A percentile compares a stretch with the other conserved stretches of the same genome.
Conservation (phyloP, 177 flowering plant species). For the Vitis hybrid region DNA sequence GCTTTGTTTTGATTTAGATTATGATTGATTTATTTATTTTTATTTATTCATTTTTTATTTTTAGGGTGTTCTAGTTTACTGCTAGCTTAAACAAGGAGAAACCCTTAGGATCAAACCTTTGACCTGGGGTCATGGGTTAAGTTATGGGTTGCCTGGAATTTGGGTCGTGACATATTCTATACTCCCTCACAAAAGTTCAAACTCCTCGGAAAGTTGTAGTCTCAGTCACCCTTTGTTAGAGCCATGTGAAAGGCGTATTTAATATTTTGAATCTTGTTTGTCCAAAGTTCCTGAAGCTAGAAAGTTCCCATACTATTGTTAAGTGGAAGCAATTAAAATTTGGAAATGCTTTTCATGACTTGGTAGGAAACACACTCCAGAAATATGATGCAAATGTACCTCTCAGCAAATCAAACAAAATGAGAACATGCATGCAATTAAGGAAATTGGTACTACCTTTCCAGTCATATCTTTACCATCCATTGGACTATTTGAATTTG, state of each 20-base stretch:
- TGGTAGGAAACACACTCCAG: conserved; percentile 64
- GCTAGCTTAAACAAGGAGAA: too few species aligned
- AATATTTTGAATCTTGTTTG: conserved; percentile 82
- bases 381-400: conserved; percentile 33
- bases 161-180: conserved; percentile 29
- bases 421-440: conserved; percentile 26
- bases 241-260: conserved; percentile 87
- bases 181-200: conserved; percentile 62
- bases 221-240: conserved; percentile 80
- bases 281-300: conserved; percentile 65
- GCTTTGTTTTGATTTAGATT: too few species aligned
- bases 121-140: too few species aligned
- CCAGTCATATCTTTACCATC: conserved; percentile 31
- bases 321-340: conserved; percentile 44
- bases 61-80: too few species aligned
- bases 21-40: too few species aligned
- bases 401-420: conserved; percentile 44
- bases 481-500: conserved; percentile 33
- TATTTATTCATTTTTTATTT: too few species aligned
- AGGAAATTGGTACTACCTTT: conserved; percentile 40
- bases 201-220: conserved; percentile 89
- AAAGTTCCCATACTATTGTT: conserved; percentile 41
- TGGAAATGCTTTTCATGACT: conserved; percentile 50
- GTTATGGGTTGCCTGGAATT: too few species aligned
- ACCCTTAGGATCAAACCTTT: too few species aligned